phyloP scores from a whole-genome alignment of 495 filamentous ascomycete genomes.

The Neurospora sublineolata region DNA sequence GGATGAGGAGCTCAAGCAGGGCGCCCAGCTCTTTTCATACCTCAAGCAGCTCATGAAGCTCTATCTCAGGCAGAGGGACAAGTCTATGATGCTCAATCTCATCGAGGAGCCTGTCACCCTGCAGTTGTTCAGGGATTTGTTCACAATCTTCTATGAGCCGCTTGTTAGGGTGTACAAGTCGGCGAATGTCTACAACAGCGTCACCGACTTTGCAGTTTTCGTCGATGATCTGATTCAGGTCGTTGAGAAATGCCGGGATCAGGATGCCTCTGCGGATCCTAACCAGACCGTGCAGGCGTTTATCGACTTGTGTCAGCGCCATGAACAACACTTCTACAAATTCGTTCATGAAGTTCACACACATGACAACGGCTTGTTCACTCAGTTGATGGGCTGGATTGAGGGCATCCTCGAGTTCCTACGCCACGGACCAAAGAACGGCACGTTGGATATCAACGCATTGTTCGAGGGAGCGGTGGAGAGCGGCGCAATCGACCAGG shows the following conservation, averaged over 20 bases:
- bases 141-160: constrained; percentile 98
- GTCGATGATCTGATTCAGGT: constrained; percentile 84
- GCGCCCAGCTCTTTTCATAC: constrained; percentile 82
- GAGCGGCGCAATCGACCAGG: constrained; percentile 53
- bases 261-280: constrained; percentile 86
- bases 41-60: constrained; percentile 93
- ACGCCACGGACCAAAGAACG: constrained; percentile 65
- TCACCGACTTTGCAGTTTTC: constrained; percentile 91
- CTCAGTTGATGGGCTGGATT: constrained; percentile 91
- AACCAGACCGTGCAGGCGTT: constrained; percentile 99
- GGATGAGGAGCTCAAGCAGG: constrained; percentile 75
- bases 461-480: constrained; percentile 69
- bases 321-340: constrained; percentile 96
- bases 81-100: constrained; percentile 90
- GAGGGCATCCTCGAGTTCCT: constrained; percentile 95
- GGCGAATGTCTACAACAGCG: constrained; percentile 91
- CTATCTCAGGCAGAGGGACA: constrained; percentile 83
- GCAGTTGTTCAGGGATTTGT: constrained; percentile 87
- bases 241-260: constrained; percentile 77
- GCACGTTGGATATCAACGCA: constrained; percentile 85
- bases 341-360: constrained; percentile 96
- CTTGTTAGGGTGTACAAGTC: constrained; percentile 96
- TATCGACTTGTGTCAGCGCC: constrained; percentile 90
- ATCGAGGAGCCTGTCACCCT: constrained; percentile 92
- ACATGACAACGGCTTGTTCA: constrained; percentile 96